A percentile compares a stretch with the other conserved stretches of the same genome.
Evolutionary conservation across 805 yeast genomes (phyloP).

Genomic region (Naumovozyma dairenensis): DNA sequence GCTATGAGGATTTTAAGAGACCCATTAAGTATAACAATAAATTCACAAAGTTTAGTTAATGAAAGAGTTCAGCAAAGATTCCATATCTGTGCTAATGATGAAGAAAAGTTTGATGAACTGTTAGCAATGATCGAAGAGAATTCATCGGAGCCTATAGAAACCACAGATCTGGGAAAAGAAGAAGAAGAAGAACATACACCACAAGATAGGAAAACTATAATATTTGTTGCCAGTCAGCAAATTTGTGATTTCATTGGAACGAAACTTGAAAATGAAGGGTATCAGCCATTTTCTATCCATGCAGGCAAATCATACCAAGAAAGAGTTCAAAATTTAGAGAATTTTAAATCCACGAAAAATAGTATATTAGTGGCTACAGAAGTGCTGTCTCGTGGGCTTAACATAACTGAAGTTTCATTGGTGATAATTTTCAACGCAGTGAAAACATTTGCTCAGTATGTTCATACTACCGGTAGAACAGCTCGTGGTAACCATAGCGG

Average conservation of each 20-base stretch:
- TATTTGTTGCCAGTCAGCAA: conserved; percentile 86
- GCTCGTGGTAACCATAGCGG: conserved; percentile 86
- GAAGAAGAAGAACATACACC: conserved; percentile 18
- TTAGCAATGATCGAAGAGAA: conserved; percentile 44
- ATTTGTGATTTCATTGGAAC: conserved; percentile 64
- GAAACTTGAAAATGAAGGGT: conserved; percentile 37
- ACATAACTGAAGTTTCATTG: conserved; percentile 73
- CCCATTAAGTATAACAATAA: conserved; percentile 72
- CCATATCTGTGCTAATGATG: conserved; percentile 43
- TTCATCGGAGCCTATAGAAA: neutral
- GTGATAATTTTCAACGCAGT: conserved; percentile 82
- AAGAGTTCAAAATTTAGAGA: conserved; percentile 61
- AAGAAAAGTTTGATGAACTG: conserved; percentile 47
- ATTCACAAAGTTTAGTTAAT: conserved; percentile 72
- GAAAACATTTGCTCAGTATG: conserved; percentile 86
- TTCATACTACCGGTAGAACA: conserved; percentile 92
- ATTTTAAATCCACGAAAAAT: conserved; percentile 54
- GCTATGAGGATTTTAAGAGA: conserved; percentile 54
- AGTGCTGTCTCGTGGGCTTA: conserved; percentile 89
- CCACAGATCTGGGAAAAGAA: conserved; percentile 6
- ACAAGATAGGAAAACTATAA: conserved; percentile 44
- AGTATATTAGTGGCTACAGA: conserved; percentile 79
- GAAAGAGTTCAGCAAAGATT: conserved; percentile 68
- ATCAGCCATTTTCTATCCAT: conserved; percentile 62
- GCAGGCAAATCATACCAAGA: conserved; percentile 89